Evolutionary conservation across 1,139 yeast genomes (phyloP).

Genomic region (Yamadazyma diospyri): DNA sequence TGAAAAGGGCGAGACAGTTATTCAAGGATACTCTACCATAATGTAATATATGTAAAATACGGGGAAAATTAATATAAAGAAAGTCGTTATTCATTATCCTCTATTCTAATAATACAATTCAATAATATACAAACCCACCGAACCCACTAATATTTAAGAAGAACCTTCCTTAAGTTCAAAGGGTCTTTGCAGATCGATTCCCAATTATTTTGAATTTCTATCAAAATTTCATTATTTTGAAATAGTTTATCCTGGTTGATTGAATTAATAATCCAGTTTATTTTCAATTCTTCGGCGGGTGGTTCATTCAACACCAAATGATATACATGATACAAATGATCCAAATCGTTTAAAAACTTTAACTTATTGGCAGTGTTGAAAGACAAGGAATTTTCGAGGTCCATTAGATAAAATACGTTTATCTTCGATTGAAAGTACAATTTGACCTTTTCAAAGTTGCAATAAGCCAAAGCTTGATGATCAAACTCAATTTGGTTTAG

Average conservation of each 20-base stretch:
- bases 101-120: no score
- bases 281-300: conserved; percentile 13
- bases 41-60: conserved; percentile 1
- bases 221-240: conserved; percentile 8
- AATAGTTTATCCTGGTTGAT: conserved; percentile 10
- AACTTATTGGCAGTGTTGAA: conserved; percentile 10
- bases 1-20: conserved; percentile 20
- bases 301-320: conserved; percentile 13
- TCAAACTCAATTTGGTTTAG: conserved; percentile 4
- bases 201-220: conserved; percentile 14
- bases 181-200: conserved; percentile 12
- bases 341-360: conserved; percentile 14
- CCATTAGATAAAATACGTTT: conserved; percentile 15
- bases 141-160: conserved; percentile 8
- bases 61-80: not conserved
- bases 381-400: conserved; percentile 12
- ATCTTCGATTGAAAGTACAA: conserved; percentile 13
- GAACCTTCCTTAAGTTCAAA: conserved; percentile 9
- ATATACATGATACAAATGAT: conserved; percentile 14
- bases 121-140: no score
- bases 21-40: conserved; percentile 7
- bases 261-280: conserved; percentile 18
- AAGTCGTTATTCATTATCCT: not conserved
- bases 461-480: conserved; percentile 7
- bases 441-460: conserved; percentile 17